A percentile compares a stretch with the other conserved stretches of the same genome.
phyloP scores from a whole-genome alignment of 2,329 filamentous ascomycete species.

The Diatrype stigma region DNA sequence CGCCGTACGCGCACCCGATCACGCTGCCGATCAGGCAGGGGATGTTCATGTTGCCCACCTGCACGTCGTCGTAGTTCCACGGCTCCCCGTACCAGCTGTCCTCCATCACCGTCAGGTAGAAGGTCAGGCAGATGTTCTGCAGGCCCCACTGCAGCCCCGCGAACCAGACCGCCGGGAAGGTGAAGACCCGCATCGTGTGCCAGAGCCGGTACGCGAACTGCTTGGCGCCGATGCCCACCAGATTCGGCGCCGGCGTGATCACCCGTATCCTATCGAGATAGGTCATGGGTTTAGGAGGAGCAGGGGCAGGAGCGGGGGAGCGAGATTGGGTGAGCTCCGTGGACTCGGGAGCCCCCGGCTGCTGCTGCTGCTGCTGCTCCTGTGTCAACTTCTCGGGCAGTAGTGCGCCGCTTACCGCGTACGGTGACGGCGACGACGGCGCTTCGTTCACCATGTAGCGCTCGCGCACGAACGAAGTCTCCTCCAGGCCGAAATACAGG shows the following conservation, averaged over 20 bases:
- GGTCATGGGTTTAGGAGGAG: conserved; percentile 33
- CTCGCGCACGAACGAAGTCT: conserved; percentile 45
- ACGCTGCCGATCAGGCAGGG: conserved; percentile 51
- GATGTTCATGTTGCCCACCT: conserved; percentile 54
- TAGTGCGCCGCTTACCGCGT: not conserved
- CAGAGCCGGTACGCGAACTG: conserved; percentile 51
- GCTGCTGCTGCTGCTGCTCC: not conserved
- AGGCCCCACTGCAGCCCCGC: conserved; percentile 56
- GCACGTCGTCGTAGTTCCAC: conserved; percentile 49
- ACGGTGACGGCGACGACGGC: not conserved
- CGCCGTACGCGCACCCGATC: conserved; percentile 54
- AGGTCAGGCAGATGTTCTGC: conserved; percentile 57
- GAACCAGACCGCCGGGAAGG: conserved; percentile 54
- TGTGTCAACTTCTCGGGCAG: not conserved
- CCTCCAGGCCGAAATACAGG: conserved; percentile 49
- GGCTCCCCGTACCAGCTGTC: conserved; percentile 50
- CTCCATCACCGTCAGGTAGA: conserved; percentile 55
- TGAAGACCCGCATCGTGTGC: conserved; percentile 53
- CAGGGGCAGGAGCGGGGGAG: conserved; percentile 1
- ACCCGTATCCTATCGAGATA: conserved; percentile 53
- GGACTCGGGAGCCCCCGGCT: not conserved
- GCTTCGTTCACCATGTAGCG: conserved; percentile 8
- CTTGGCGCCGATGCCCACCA: conserved; percentile 47
- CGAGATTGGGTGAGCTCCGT: not conserved
- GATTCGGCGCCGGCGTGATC: conserved; percentile 51